phyloP scores from a whole-genome alignment of 192 early-diverging fungal genomes.

The Podila verticillata region DNA sequence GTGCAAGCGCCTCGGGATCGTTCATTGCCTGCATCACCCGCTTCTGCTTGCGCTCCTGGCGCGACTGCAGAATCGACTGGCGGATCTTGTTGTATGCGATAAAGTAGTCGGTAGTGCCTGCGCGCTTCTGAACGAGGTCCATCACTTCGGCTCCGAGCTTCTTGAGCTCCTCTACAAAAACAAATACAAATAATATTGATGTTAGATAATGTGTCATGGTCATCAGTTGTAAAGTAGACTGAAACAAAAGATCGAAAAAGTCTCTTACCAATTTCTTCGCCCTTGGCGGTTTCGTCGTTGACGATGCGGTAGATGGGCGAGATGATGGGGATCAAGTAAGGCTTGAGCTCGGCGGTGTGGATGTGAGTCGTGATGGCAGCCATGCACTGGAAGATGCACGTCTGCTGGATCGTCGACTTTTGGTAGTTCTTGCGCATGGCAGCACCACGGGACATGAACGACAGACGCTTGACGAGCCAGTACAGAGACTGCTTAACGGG shows the following conservation, averaged over 20 bases:
- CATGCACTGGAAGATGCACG: conserved; percentile 90
- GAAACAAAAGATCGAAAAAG: neutral
- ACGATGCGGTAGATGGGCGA: conserved; percentile 84
- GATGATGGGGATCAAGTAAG: conserved; percentile 78
- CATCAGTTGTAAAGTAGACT: neutral
- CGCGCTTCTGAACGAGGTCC: conserved; percentile 74
- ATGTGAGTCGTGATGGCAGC: conserved; percentile 85
- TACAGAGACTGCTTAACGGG: conserved; percentile 54
- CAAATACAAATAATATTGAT: neutral
- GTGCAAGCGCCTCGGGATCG: conserved; percentile 80
- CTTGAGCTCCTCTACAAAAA: conserved; percentile 72
- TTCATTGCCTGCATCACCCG: conserved; percentile 70
- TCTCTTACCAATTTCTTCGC: conserved; percentile 66
- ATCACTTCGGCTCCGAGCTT: conserved; percentile 83
- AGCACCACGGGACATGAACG: conserved; percentile 73
- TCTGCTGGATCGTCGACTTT: conserved; percentile 65
- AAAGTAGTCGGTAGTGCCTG: conserved; percentile 80
- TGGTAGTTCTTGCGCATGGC: conserved; percentile 51
- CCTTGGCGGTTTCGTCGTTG: conserved; percentile 75
- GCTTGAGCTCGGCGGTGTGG: conserved; percentile 59
- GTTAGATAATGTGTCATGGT: neutral
- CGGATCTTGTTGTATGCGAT: conserved; percentile 73
- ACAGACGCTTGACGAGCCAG: conserved; percentile 70
- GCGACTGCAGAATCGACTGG: conserved; percentile 66
- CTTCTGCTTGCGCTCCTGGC: conserved; percentile 70